A percentile compares a stretch with the other conserved stretches of the same genome.
phyloP scores from a whole-genome alignment of 805 yeast genomes.

The Saturnispora besseyi region DNA sequence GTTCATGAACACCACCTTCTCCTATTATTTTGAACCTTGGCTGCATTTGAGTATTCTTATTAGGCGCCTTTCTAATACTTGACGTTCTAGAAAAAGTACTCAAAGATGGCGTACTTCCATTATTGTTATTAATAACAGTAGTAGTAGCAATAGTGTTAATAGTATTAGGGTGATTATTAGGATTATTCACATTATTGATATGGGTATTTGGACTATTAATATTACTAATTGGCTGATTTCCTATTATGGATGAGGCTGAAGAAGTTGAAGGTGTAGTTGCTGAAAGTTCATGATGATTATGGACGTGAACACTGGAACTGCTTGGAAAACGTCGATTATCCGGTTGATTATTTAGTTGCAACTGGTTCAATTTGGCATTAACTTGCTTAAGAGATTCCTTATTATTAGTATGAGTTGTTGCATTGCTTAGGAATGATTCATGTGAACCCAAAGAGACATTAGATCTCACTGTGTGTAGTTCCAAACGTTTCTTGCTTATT shows the following conservation, averaged over 20 bases:
- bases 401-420: background rate
- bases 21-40: slow-evolving; percentile 4
- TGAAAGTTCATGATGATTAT: background rate
- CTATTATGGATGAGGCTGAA: background rate
- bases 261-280: background rate
- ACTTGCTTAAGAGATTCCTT: slow-evolving; percentile 2
- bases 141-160: background rate
- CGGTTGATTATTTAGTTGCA: background rate
- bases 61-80: background rate
- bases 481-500: background rate
- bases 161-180: background rate
- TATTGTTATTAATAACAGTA: background rate
- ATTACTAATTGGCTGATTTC: background rate
- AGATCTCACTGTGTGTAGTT: background rate
- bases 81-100: slow-evolving; percentile 1
- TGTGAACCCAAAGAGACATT: background rate
- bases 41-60: background rate
- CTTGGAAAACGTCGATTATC: background rate
- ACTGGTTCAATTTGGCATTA: slow-evolving; percentile 2
- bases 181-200: background rate
- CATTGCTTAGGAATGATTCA: background rate
- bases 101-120: background rate
- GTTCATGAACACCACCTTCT: slow-evolving; percentile 66
- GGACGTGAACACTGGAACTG: background rate
- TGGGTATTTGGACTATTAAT: background rate